Base-by-base conservation (phyloP, 2,329 filamentous ascomycete species). In the Colletotrichum siamense region DNA sequence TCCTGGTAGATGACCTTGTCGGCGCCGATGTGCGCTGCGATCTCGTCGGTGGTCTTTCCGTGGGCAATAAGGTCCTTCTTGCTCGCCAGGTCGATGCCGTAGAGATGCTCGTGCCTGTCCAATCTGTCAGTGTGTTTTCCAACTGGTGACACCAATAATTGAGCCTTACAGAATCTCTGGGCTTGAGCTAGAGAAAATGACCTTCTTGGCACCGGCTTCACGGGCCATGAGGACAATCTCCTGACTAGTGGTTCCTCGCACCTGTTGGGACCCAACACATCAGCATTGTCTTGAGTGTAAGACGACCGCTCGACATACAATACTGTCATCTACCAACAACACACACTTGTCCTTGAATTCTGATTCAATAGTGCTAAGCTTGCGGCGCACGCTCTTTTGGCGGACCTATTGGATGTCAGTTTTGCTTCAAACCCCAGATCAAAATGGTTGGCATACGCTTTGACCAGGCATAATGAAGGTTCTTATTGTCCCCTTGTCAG, bases 321-420 rank as follows among this genome's bases (percentile, higher is more conserved):
- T 95, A 80, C 93, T 95, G 85, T 98, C 96, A 80, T 98, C 96
- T 2, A 98, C 95, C 1, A 99, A 88, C 13, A 96, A 89, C 9
- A 99, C 94, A 75, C 93, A 94, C 80, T 94, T 93, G 79, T 91
- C 95, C 73, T 93, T 89, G 85, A 98, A 98, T 82, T 98, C 96
- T 49, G 93, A 92, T 30, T 93, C 92, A 85, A 98, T 98, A 24
- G 96, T 92, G 77, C 95, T 96, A 52, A 99, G 90, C 87, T 99
- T 99, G 65, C 96, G 92, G 6, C 96, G 93, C 12, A 99, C 95
- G 79, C 95, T 94, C 86, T 96, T 96, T 81, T 97, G 92, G 6
- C 96, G 91, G 22, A 93, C 34, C 62, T 64, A 18, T 26, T 62
- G 26, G 6, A 34, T 22, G 39, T 49, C 24, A 52, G 39, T 12